These are phyloP conservation scores for Melampsora medusae DNA, from an alignment of 1,284 basidiomycete genomes.

Conservation along the genomic window DNA sequence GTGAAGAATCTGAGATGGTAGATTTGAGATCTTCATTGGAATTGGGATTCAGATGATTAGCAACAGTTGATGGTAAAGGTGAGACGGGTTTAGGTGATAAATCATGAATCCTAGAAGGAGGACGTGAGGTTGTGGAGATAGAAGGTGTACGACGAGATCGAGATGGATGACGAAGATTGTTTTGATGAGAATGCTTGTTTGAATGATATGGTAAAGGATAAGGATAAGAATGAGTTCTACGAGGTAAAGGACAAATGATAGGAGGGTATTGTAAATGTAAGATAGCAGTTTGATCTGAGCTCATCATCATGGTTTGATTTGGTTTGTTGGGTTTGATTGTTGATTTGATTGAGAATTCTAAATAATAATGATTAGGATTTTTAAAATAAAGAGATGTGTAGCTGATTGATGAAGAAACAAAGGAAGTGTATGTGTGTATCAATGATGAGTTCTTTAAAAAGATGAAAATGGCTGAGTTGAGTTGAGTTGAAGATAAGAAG, in stretches of 20 bases:
- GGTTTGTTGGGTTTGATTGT: too few species aligned
- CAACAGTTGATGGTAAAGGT: background rate
- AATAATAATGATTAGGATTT: too few species aligned
- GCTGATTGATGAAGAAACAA: too few species aligned
- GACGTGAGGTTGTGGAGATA: background rate
- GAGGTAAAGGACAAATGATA: slow-evolving; percentile 13
- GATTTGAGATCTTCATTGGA: background rate
- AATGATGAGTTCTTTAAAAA: too few species aligned
- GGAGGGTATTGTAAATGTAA: background rate
- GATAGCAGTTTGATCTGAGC: too few species aligned
- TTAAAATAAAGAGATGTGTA: too few species aligned
- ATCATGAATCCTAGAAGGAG: background rate
- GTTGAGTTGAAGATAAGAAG: too few species aligned
- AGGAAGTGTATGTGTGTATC: too few species aligned
- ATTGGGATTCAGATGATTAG: background rate
- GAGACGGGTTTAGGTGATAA: background rate
- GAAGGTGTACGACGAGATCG: background rate
- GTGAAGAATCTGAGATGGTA: background rate
- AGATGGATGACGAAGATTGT: background rate
- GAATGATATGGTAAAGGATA: background rate
- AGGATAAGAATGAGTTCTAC: slow-evolving; percentile 1
- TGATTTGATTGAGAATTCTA: too few species aligned
- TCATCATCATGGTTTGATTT: too few species aligned
- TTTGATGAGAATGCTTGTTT: background rate
- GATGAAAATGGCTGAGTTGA: too few species aligned